phyloP scores from a whole-genome alignment of 2,329 filamentous ascomycete species.

The Botrytis squamosa region DNA sequence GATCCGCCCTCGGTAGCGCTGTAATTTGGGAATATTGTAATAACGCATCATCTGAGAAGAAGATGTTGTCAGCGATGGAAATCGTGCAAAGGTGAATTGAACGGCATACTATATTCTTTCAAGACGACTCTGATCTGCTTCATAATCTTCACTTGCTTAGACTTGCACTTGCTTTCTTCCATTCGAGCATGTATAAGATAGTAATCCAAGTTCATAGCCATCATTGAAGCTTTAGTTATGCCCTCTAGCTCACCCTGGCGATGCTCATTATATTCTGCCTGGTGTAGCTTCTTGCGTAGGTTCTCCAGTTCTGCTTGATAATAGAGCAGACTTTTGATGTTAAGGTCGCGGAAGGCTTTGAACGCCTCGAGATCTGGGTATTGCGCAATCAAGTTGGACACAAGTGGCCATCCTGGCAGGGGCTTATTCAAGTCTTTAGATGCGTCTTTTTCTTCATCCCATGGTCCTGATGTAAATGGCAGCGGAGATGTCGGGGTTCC shows the following conservation, averaged over 20 bases:
- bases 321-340: constrained; percentile 29
- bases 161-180: neutral
- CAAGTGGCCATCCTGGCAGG: constrained; percentile 22
- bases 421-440: constrained; percentile 5
- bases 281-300: constrained; percentile 21
- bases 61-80: neutral
- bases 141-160: constrained; percentile 22
- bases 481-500: neutral
- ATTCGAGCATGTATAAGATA: neutral
- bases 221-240: neutral
- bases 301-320: constrained; percentile 26
- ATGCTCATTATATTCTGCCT: constrained; percentile 24
- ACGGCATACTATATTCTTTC: constrained; percentile 27
- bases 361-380: constrained; percentile 25
- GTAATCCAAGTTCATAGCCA: neutral
- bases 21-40: constrained; percentile 24
- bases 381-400: constrained; percentile 20
- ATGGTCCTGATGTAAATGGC: neutral
- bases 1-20: constrained; percentile 24
- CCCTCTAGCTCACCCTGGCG: neutral
- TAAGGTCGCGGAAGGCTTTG: constrained; percentile 25
- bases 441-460: neutral
- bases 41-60: constrained; percentile 24
- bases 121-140: constrained; percentile 24
- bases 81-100: neutral